Base-by-base conservation (phyloP, 2,329 filamentous ascomycete species). In the Myriosclerotinia curreyana region DNA sequence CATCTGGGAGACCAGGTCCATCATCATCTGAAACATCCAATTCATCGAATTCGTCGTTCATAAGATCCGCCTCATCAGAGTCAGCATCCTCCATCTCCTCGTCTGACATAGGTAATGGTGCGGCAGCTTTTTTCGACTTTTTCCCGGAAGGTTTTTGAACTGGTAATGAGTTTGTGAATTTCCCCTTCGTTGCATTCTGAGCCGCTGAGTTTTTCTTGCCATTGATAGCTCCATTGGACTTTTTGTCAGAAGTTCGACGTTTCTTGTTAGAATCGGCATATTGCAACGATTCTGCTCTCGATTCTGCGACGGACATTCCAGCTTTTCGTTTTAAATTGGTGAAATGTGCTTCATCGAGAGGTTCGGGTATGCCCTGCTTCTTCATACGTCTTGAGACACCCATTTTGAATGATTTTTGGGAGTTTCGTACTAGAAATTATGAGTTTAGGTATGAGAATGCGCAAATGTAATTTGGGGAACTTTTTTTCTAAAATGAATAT, bases 331-430 rank as follows among this genome's bases (percentile, higher is more conserved):
- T 97, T 67, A 88, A 77, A 74, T 88, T 92, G 59, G 87, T 87
- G 72, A 89, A 87, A 73, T 90, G 86, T 69, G 86, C 85, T 75
- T 96, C 91, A 69, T 95, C 91, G 69, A 97, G 83, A 69, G 89
- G 83, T 73, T 89, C 85, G 62, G 95, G 95, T 69, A 89, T 83
- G 64, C 92, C 94, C 84, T 98, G 95, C 80, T 97, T 97, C 77
- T 93, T 91, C 88, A 97, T 96, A 73, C 93, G 91, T 76, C 92
- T 90, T 76, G 92, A 91, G 67, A 87, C 85, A 81, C 92, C 93
- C 93, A 96, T 96, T 74, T 76, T 86, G 75, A 75, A 69, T 31
- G 44, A 63, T 55, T 60, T 65, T 5, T n/a, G 12, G 15, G 49
- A 53, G 25, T 38, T 52, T 61, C 20, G 20, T 22, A 46, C 36